Base-by-base conservation (phyloP, 176 grass and related monocot genomes). In the Avena sativa region DNA sequence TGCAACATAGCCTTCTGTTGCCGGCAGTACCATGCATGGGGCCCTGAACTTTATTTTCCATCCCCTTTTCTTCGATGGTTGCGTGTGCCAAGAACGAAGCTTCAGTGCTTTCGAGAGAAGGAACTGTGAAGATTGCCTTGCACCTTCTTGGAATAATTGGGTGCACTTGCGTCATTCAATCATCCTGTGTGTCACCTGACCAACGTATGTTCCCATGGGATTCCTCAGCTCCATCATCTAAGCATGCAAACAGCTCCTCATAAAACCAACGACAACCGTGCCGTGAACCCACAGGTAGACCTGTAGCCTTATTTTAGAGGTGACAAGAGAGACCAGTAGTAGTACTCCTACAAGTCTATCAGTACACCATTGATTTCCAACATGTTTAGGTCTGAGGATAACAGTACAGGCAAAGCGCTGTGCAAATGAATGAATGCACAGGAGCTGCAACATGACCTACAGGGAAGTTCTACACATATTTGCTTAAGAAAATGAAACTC, bases 1-100 rank as follows among this genome's bases (percentile, higher is more conserved):
- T 51, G 88, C 83, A 38, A 34, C 21, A 16, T 6, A 43, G 38
- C 9, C 80, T 78, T 90, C 86, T 90, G 72, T 46, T 72, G 69
- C 48, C 36, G 69, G 61, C 50, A 15, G 23, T 75, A 44, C 53
- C 15, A 64, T 69, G 15, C 30, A 52, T 14, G 12, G 46, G 17
- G 28, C 25, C 72, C 28, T 77, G 4, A 25, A 12, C 14, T 77
- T 85, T 77, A 13, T 23, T 67, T 14, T 17, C 52, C 21, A 65
- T 40, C 19, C 4, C 38, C 28, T 53, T 55, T 52, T 8, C 12
- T 68, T 68, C 43, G 20, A 32, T 36, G 28, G 52, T 52, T 76
- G 58, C 61, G 48, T 12, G 61, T 26, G 30, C 40, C 74, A 2
- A 44, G 73, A 13, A 78, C 36, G 32, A 53, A 85, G 30, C 26